A percentile compares a stretch with the other conserved stretches of the same genome.
phyloP scores from a whole-genome alignment of 495 filamentous ascomycete species.

The Pseudomonodictys pantanalensis region DNA sequence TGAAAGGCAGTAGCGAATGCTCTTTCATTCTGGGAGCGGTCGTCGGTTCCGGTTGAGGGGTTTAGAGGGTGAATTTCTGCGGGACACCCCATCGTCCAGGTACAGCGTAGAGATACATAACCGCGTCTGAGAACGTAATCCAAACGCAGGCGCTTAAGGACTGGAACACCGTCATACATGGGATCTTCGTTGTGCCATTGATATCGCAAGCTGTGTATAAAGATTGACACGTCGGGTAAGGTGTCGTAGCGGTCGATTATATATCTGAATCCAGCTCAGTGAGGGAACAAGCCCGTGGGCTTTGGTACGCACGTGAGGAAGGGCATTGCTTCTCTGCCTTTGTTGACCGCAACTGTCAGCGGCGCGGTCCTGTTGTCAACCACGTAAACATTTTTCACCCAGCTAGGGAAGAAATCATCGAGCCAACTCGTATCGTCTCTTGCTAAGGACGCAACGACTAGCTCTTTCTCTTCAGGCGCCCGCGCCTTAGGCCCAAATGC shows the following conservation, averaged over 20 bases:
- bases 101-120: constrained; percentile 30
- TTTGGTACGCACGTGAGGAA: constrained; percentile 47
- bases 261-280: constrained; percentile 39
- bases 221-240: constrained; percentile 58
- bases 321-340: constrained; percentile 59
- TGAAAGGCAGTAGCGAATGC: constrained; percentile 25
- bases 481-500: too few species aligned
- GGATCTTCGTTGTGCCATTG: constrained; percentile 59
- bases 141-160: constrained; percentile 23
- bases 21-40: constrained; percentile 27
- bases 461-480: constrained; percentile 27
- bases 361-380: constrained; percentile 49
- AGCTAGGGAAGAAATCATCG: constrained; percentile 48
- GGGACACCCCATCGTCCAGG: constrained; percentile 34
- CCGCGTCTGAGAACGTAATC: constrained; percentile 23
- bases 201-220: constrained; percentile 60
- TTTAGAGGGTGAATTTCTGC: constrained; percentile 25
- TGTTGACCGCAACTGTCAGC: constrained; percentile 51
- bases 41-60: constrained; percentile 10
- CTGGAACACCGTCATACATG: constrained; percentile 35
- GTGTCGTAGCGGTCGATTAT: constrained; percentile 64
- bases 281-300: not conserved
- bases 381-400: constrained; percentile 53
- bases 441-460: constrained; percentile 30
- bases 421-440: constrained; percentile 50